Evolutionary conservation across 108 stramenopile genomes (phyloP), one percentile per base, ranked within the genome.

Genomic region (Stephanodiscus minutulus): DNA sequence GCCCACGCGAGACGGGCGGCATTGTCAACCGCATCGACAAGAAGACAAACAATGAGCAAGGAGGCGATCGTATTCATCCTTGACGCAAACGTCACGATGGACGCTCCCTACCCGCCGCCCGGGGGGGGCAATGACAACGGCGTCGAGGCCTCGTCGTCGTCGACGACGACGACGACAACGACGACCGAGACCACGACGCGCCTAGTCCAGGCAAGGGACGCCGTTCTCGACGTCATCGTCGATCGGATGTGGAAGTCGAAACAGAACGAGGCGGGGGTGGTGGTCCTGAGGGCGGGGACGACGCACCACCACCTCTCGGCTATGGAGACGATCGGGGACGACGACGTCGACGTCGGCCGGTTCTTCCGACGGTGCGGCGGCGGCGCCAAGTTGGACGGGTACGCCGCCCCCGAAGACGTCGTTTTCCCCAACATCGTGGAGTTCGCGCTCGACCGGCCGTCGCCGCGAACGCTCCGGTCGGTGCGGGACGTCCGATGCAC

Each of bases 381-480:
- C 17, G 64, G 53, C 11, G 56, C 6, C 7, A 7, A 56, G 22
- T 54, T 22, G 64, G 18, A 76, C 5, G 49, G 11, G 5, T 27
- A 24, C 37, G 70, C 72, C n/a, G 79, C 72, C 44, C 69, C 72
- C 24, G 72, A 82, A 8, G 57, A 83, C 27, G 62, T 27, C 35
- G 80, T 80, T 3, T 91, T 87, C 82, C 87, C 89, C 20, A 86
- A 91, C 64, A 77, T 89, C 21, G 83, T 88, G 7, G 88, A 88
- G 68, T 63, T 89, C 25, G 73, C 61, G 0, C 75, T 84, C 56
- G 82, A 76, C 20, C 70, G 72, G 68, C 86, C 89, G 1, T 77
- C 76, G 27, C 78, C 76, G 0, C 76, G 83, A 28, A 58, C 87
- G 27, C 60, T 91, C 11, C 73, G 82, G 10, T 39, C 79, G 33